Percentiles rank a stretch among this genome's conserved stretches.
Conservation (phyloP, 495 filamentous ascomycete species). For the Cenococcum geophilum region DNA sequence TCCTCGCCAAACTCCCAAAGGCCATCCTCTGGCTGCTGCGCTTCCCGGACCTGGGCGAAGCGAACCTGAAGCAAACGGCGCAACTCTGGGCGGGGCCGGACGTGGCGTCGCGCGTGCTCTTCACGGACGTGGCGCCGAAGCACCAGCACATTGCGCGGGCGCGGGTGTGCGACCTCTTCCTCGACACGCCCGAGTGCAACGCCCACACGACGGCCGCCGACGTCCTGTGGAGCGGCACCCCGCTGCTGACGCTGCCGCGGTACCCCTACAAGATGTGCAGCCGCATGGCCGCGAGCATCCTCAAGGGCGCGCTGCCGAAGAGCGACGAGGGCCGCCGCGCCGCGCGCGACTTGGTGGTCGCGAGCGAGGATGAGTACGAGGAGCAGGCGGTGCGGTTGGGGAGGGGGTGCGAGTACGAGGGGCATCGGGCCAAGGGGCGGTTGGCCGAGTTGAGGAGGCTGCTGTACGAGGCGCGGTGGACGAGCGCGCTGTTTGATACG, state of each 20-base stretch:
- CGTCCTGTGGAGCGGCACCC: slow-evolving; percentile 92
- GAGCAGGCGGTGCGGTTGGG: slow-evolving; percentile 68
- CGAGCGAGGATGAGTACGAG: slow-evolving; percentile 75
- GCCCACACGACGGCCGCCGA: slow-evolving; percentile 97
- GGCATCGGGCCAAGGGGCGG: slow-evolving; percentile 45
- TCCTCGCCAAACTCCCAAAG: slow-evolving; percentile 78
- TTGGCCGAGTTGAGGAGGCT: slow-evolving; percentile 70
- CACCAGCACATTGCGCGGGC: slow-evolving; percentile 90
- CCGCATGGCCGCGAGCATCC: slow-evolving; percentile 91
- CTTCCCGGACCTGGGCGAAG: slow-evolving; percentile 91
- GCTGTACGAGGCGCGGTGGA: slow-evolving; percentile 75
- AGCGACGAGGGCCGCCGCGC: slow-evolving; percentile 58
- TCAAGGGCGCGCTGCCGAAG: slow-evolving; percentile 79
- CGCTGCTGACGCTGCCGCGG: slow-evolving; percentile 85
- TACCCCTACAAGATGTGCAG: slow-evolving; percentile 99
- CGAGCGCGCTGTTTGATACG: slow-evolving; percentile 85
- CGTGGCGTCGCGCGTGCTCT: slow-evolving; percentile 86
- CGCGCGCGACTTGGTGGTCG: slow-evolving; percentile 68
- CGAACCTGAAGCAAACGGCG: slow-evolving; percentile 73
- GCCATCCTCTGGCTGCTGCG: slow-evolving; percentile 92
- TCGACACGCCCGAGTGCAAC: slow-evolving; percentile 98
- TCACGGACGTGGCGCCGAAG: slow-evolving; percentile 96
- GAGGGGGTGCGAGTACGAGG: slow-evolving; percentile 57
- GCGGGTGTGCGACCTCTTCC: slow-evolving; percentile 84
- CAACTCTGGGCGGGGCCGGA: slow-evolving; percentile 75